A percentile compares a stretch with the other conserved stretches of the same genome.
Evolutionary conservation across 768 basidiomycete genomes (phyloP).

Genomic region (Tephrocybe sp.): DNA sequence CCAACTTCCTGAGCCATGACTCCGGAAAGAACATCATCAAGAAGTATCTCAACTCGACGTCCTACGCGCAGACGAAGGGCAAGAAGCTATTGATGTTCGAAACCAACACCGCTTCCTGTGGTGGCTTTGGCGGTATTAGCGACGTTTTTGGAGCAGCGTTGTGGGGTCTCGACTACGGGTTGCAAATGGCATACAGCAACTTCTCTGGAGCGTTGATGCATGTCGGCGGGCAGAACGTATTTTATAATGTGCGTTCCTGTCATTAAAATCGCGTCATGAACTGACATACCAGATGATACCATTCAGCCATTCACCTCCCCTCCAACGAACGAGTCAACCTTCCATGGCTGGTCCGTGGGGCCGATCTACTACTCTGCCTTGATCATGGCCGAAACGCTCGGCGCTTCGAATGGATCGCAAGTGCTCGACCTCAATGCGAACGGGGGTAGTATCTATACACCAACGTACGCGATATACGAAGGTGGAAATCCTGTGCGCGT

Average conservation of each 20-base stretch:
- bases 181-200: constrained; percentile 56
- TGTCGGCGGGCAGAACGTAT: constrained; percentile 61
- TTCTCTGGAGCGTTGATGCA: constrained; percentile 51
- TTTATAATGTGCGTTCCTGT: constrained; percentile 52
- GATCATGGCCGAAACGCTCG: constrained; percentile 66
- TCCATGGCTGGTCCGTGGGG: constrained; percentile 72
- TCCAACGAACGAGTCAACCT: constrained; percentile 52
- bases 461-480: constrained; percentile 74
- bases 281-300: no score
- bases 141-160: constrained; percentile 63
- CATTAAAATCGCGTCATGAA: background rate
- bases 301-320: constrained; percentile 14
- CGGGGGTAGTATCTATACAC: constrained; percentile 49
- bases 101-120: constrained; percentile 68
- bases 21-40: constrained; percentile 46
- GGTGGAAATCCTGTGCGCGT: constrained; percentile 56
- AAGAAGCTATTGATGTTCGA: constrained; percentile 65
- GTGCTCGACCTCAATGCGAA: constrained; percentile 63
- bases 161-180: constrained; percentile 60
- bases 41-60: constrained; percentile 50
- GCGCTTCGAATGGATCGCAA: constrained; percentile 55
- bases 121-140: constrained; percentile 62
- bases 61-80: constrained; percentile 36
- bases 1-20: constrained; percentile 62
- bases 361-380: constrained; percentile 75